These are phyloP conservation scores for Paramecium tetraurelia DNA, from an alignment of 73 alveolate species.

Conservation along the genomic window DNA sequence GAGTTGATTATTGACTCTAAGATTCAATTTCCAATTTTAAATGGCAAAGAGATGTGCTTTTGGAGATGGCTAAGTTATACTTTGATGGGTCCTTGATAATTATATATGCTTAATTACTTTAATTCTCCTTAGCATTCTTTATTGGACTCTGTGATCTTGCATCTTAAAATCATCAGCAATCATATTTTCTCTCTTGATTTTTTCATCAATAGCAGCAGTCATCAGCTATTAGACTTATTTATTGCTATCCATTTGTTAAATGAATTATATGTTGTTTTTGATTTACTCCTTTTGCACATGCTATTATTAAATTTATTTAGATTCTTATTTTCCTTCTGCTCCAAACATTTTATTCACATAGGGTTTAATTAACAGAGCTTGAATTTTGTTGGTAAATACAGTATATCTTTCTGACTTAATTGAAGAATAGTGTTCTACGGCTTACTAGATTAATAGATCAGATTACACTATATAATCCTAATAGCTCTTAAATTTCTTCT, in stretches of 20 bases:
- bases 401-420: slow-evolving; percentile 8
- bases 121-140: slow-evolving; percentile 12
- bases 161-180: slow-evolving; percentile 49
- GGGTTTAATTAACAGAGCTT: background rate
- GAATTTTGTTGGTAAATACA: slow-evolving; percentile 5
- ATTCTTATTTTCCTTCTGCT: background rate
- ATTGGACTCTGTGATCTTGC: slow-evolving; percentile 25
- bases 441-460: background rate
- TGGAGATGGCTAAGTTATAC: slow-evolving; percentile 10
- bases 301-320: background rate
- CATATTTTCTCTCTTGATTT: background rate
- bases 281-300: background rate
- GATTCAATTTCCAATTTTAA: background rate
- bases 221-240: slow-evolving; percentile 14
- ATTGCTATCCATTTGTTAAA: slow-evolving; percentile 13
- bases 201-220: slow-evolving; percentile 34
- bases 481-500: slow-evolving; percentile 1
- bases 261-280: background rate
- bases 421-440: slow-evolving; percentile 35
- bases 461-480: slow-evolving; percentile 11
- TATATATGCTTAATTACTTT: background rate
- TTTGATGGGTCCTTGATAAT: background rate
- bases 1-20: background rate
- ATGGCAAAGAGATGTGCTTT: slow-evolving; percentile 19
- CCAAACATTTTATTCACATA: background rate